Evolutionary conservation across 768 basidiomycete species (phyloP).

Genomic region (Austroboletus eburneus): DNA sequence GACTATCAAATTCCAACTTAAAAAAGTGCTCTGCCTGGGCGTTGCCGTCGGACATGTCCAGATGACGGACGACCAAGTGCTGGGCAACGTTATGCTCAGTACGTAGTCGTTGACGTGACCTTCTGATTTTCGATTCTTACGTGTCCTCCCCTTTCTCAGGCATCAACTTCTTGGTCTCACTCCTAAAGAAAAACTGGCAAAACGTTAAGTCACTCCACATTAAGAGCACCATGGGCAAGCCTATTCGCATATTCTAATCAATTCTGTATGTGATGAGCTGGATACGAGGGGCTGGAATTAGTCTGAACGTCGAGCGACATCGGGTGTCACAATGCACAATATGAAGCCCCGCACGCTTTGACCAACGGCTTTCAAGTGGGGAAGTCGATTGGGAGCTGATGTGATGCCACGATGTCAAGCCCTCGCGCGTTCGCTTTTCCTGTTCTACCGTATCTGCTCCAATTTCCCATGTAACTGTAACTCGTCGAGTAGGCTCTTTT

Average conservation of each 20-base stretch:
- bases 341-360: constrained; percentile 98
- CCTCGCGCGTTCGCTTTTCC: constrained; percentile 14
- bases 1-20: constrained; percentile 99
- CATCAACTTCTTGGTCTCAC: constrained; percentile 99
- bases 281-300: constrained; percentile 5
- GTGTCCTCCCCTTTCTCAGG: constrained; percentile 39
- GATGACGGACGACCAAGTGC: constrained; percentile 96
- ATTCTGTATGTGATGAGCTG: neutral
- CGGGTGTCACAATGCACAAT: constrained; percentile 71
- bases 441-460: constrained; percentile 8
- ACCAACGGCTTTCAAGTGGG: constrained; percentile 78
- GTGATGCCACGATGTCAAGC: constrained; percentile 30
- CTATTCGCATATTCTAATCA: constrained; percentile 83
- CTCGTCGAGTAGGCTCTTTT: constrained; percentile 8
- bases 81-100: constrained; percentile 98
- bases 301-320: constrained; percentile 14
- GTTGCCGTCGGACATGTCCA: constrained; percentile 97
- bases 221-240: constrained; percentile 99
- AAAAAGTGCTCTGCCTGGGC: constrained; percentile 98
- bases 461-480: constrained; percentile 24
- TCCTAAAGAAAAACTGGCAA: constrained; percentile 99
- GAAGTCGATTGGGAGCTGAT: constrained; percentile 92
- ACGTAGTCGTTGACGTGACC: constrained; percentile 24
- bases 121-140: neutral
- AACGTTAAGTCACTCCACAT: constrained; percentile 98